These are phyloP conservation scores for Cryptococcus maquisensis DNA, from an alignment of 1,284 basidiomycete genomes.

Conservation along the genomic window DNA sequence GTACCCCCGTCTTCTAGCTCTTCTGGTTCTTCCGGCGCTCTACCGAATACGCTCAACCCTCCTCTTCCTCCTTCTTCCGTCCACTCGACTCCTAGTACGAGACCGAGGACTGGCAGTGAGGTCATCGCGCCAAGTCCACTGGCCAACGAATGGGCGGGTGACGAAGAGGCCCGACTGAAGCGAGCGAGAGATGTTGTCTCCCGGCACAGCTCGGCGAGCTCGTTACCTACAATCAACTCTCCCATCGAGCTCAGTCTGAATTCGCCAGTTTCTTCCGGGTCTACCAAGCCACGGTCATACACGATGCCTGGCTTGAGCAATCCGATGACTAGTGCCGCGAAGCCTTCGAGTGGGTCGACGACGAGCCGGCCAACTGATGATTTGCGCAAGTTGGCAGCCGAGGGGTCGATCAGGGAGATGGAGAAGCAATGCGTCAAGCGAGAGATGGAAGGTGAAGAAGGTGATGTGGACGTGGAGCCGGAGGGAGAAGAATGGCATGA, in stretches of 20 bases:
- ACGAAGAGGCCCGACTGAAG: constrained; percentile 2
- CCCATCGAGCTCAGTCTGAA: not conserved
- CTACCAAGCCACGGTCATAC: constrained; percentile 28
- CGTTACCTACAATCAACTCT: not conserved
- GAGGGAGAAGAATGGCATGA: constrained; percentile 24
- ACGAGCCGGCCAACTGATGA: constrained; percentile 11
- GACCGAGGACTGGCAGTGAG: constrained; percentile 28
- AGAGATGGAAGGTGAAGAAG: constrained; percentile 4
- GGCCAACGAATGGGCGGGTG: constrained; percentile 36
- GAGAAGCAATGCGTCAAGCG: constrained; percentile 10
- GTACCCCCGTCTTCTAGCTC: not conserved
- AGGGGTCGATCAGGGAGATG: constrained; percentile 11
- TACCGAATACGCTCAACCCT: not conserved
- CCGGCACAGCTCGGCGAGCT: too few relatives aligned
- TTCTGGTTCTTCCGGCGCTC: not conserved
- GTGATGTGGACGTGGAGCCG: constrained; percentile 11
- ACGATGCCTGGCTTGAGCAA: constrained; percentile 24
- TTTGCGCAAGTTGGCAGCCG: constrained; percentile 24
- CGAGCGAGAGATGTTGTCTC: too few relatives aligned
- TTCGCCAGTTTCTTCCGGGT: constrained; percentile 6
- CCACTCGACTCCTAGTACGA: not conserved
- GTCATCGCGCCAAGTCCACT: constrained; percentile 44
- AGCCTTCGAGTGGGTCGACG: not conserved
- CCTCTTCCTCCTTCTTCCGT: not conserved
- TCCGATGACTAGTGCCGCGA: not conserved